Evolutionary conservation across 768 basidiomycete genomes (phyloP), one percentile per base, ranked within the genome.

Genomic region (Auriscalpium vulgare): DNA sequence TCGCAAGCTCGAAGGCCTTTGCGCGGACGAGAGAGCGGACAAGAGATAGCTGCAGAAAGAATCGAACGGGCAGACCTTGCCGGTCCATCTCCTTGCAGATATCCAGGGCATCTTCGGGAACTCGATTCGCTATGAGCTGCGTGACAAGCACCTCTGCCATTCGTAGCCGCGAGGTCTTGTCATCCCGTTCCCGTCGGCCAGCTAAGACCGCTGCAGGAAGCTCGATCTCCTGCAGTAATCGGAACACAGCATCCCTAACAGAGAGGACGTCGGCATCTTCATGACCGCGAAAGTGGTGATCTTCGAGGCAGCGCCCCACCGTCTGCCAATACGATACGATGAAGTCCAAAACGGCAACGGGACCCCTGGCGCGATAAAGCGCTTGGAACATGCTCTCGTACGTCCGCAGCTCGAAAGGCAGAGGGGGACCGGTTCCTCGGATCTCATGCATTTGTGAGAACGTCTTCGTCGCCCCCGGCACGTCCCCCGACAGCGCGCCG

Each of bases 1-100:
- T 76, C 10, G 83, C 84, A 1, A 69, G 64, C 44, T 67, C 65
- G 58, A 76, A 75, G 16, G 66, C 61, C 40, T 57, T 51, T 5
- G 47, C 55, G 21, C 34, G 51, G 17, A 47, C 47, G 51, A 62
- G 51, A 19, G 59, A 48, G 37, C 56, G 61, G 16, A 61, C 54
- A 46, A 62, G 47, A 38, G 50, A 48, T 10, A 62, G 10, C 54
- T 52, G 54, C 43, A 60, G 19, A 11, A 23, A 14, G 16, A 13
- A 35, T 4, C 1, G 35, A 35, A 61, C 13, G 19, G 47, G 40
- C 19, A 57, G 37, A 23, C 50, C 52, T 17, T 57, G 59, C 21
- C 53, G 47, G 8, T 35, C 48, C 59, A 62, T 57, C 37, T 55
- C 59, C 16, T 50, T 54, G 49, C 51, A 57, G 19, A 62, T 54